Evolutionary conservation across 1,284 basidiomycete species (phyloP).

Genomic region (Trichosporon coremiiforme): DNA sequence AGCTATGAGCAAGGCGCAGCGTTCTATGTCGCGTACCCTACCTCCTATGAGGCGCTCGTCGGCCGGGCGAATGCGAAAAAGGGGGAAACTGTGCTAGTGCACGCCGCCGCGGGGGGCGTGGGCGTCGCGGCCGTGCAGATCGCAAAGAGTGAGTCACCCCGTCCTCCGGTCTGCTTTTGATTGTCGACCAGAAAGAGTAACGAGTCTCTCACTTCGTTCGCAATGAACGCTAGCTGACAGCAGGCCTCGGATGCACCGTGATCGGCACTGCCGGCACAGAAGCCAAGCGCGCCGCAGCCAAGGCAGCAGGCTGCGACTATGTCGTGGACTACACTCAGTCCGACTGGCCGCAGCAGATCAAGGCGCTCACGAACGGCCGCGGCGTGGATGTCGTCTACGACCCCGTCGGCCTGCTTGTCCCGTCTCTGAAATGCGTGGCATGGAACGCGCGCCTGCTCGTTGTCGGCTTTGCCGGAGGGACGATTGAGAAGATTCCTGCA

Average conservation of each 20-base stretch:
- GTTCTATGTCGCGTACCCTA: constrained; percentile 30
- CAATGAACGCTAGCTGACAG: too few species aligned
- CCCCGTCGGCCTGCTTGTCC: constrained; percentile 65
- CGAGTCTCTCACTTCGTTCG: too few species aligned
- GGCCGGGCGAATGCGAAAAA: constrained; percentile 74
- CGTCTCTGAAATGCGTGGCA: constrained; percentile 77
- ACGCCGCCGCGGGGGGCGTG: constrained; percentile 80
- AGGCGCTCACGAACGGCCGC: constrained; percentile 71
- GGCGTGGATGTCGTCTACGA: constrained; percentile 87
- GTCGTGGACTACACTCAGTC: constrained; percentile 56
- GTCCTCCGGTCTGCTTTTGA: too few species aligned
- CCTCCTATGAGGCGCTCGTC: constrained; percentile 74
- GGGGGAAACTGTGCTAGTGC: constrained; percentile 84
- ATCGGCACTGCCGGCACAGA: constrained; percentile 57
- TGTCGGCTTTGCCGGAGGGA: constrained; percentile 85
- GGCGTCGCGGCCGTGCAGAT: constrained; percentile 87
- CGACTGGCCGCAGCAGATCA: constrained; percentile 57
- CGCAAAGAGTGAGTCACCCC: constrained; percentile 63
- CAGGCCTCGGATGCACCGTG: constrained; percentile 54
- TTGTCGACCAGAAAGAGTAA: too few species aligned
- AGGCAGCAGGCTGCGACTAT: constrained; percentile 53
- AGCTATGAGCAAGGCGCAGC: constrained; percentile 66
- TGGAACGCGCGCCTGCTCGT: constrained; percentile 92
- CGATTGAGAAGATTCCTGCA: constrained; percentile 87
- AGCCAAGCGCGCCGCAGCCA: constrained; percentile 55